These are phyloP conservation scores for Endocladia muricata DNA, from an alignment of 31 red algal genomes.

Conservation along the genomic window DNA sequence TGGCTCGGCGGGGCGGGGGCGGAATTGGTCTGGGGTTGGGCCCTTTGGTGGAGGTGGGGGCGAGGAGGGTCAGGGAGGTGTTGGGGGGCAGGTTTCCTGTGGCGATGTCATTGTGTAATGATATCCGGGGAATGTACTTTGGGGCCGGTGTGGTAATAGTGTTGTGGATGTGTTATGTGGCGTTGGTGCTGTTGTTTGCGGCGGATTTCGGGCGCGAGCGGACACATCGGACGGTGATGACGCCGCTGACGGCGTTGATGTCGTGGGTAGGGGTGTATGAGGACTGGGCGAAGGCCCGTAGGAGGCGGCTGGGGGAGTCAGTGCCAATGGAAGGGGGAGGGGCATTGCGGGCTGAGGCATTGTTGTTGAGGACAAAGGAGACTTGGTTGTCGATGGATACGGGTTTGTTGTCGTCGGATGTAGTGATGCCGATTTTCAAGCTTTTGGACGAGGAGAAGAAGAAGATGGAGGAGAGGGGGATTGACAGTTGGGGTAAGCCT, in stretches of 20 bases:
- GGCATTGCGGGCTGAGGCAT: slow-evolving; percentile 24
- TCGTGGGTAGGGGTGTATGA: slow-evolving; percentile 20
- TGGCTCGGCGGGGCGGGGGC: background rate
- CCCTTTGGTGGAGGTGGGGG: slow-evolving; percentile 1
- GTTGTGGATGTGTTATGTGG: slow-evolving; percentile 4
- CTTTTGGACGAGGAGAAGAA: slow-evolving; percentile 59
- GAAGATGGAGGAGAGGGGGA: slow-evolving; percentile 38
- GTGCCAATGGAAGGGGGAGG: background rate
- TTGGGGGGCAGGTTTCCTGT: slow-evolving; percentile 46
- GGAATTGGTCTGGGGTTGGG: no score
- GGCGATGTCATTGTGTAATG: slow-evolving; percentile 54
- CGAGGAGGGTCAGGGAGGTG: background rate
- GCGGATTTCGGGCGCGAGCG: slow-evolving; percentile 24
- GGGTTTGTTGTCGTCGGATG: slow-evolving; percentile 5
- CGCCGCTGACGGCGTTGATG: slow-evolving; percentile 4
- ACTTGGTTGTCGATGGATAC: slow-evolving; percentile 9
- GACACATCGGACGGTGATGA: slow-evolving; percentile 37
- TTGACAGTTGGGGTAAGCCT: slow-evolving; percentile 48
- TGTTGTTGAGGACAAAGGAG: slow-evolving; percentile 40
- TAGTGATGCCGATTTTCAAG: slow-evolving; percentile 33
- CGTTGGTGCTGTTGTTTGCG: slow-evolving; percentile 51
- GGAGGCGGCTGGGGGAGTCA: background rate
- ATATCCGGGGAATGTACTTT: slow-evolving; percentile 58
- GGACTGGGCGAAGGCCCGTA: background rate
- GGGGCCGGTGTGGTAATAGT: slow-evolving; percentile 14